Base-by-base conservation (phyloP, 2,329 filamentous ascomycete species). In the Epichloe bromicola region DNA sequence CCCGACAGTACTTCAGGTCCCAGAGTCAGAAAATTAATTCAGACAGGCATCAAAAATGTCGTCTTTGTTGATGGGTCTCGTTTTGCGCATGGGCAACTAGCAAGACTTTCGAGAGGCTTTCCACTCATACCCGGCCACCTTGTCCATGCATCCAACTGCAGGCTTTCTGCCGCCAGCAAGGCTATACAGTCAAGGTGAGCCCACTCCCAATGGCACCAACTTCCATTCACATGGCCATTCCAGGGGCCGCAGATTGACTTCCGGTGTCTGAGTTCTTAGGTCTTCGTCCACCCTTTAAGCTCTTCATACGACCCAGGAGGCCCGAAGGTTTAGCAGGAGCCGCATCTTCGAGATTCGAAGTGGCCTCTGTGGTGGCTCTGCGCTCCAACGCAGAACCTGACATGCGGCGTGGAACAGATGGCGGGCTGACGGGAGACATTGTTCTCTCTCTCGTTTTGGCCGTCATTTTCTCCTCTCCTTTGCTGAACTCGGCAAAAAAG, bases 401-500 rank as follows among this genome's bases (percentile, higher is more conserved):
- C 7, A 61, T 60, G 20, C 65, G 65, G 7, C 66, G 63, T 4
- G 67, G 62, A 19, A 66, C 68, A 12, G 74, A 69, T 53, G 75
- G 78, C 2, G 84, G 82, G 59, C 79, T 84, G 57, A 75, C 79
- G 5, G 81, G 76, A 10, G 72, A 70, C 46, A 57, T 60, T 15
- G 66, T 63, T 34, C 66, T 65, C 55, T 55, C 65, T 55, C 65
- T 67, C 40, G 66, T 62, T 42, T 67, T 70, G 39, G 76, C 70
- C 19, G 65, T 71, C 48, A 79, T 71, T 59, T 65, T 65, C 45
- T 82, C 79, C 39, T 74, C 70, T 44, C 72, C 74, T 58, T 74
- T 77, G 55, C 66, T 80, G 46, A 86, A 95, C 56, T 96, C 88
- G 48, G 80, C 76, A 65, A 89, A 90, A 94, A 94, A 95, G 0